Percentiles rank a stretch among this genome's conserved stretches.
These are phyloP conservation scores for Miscanthus lutarioriparius DNA, from an alignment of 176 grass and related monocot species.

Conservation along the genomic window DNA sequence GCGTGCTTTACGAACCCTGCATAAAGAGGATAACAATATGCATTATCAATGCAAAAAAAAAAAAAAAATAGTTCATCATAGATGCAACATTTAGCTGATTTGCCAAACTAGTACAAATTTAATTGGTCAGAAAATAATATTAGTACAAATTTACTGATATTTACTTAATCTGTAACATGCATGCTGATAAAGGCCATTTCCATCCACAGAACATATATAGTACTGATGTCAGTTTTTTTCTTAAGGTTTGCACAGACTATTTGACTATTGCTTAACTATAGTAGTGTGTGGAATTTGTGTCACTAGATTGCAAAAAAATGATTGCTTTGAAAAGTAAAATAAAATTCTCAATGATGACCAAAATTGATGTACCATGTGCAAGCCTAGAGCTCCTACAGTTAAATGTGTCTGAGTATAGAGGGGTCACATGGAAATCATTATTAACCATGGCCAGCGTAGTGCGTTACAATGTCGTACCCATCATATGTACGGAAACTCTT, in stretches of 20 bases:
- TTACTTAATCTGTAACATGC: not conserved
- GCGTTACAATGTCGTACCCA: not conserved
- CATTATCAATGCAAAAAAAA: not conserved
- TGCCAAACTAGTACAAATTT: not conserved
- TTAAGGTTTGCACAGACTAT: not conserved
- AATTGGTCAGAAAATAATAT: not conserved
- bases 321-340: not conserved
- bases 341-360: not conserved
- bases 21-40: not conserved
- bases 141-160: not conserved
- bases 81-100: not conserved
- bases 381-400: not conserved
- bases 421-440: constrained; percentile 25
- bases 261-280: not conserved
- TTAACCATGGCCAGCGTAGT: not conserved
- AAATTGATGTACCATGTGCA: not conserved
- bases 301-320: not conserved
- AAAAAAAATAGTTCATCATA: not conserved
- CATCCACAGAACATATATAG: not conserved
- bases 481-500: not conserved
- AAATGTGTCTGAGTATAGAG: not conserved
- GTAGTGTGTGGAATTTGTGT: not conserved
- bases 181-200: not conserved
- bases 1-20: constrained; percentile 66
- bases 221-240: not conserved